Evolutionary conservation across 192 early-diverging fungal genomes (phyloP).

Genomic region (Polychytrium aggregatum): DNA sequence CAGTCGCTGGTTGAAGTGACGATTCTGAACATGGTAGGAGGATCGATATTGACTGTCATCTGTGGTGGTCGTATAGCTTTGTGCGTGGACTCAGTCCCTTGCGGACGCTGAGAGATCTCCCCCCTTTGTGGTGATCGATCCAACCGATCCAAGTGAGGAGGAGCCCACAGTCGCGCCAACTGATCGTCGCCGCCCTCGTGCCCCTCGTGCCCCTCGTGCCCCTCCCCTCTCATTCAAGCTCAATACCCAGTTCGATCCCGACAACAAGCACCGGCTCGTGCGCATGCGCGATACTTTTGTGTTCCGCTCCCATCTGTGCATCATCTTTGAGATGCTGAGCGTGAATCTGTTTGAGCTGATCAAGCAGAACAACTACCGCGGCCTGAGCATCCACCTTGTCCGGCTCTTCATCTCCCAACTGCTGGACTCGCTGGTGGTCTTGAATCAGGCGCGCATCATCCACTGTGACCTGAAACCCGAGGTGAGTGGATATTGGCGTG

Average conservation of each 20-base stretch:
- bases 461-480: constrained; percentile 99
- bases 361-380: constrained; percentile 94
- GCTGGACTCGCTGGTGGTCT: constrained; percentile 75
- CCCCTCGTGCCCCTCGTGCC: no score
- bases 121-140: no score
- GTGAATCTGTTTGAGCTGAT: constrained; percentile 97
- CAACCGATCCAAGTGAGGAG: no score
- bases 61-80: no score
- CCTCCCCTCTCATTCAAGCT: constrained; percentile 55
- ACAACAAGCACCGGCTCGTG: constrained; percentile 83
- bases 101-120: no score
- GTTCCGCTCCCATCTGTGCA: constrained; percentile 83
- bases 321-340: constrained; percentile 94
- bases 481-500: no score
- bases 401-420: constrained; percentile 89
- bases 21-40: constrained; percentile 72
- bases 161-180: no score
- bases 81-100: no score
- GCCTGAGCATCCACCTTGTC: constrained; percentile 86
- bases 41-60: not conserved
- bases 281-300: constrained; percentile 88
- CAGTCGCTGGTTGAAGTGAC: constrained; percentile 96
- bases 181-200: no score
- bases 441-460: constrained; percentile 82
- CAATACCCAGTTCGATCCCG: constrained; percentile 76